Conservation (phyloP, 495 filamentous ascomycete genomes). For the Xanthoparmelia taractica region DNA sequence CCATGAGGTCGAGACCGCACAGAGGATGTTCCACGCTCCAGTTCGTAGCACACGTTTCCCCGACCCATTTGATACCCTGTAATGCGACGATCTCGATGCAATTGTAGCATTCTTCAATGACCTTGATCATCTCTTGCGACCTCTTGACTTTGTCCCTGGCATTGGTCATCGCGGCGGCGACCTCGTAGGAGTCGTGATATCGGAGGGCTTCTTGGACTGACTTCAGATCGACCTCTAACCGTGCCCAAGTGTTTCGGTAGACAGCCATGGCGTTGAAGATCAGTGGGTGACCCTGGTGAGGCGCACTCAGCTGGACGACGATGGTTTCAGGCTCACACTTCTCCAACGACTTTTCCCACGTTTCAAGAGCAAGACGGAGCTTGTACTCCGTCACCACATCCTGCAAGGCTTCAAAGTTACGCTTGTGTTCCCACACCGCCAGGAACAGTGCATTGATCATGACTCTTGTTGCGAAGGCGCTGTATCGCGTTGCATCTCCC, state of each 20-base stretch:
- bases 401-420: conserved; percentile 89
- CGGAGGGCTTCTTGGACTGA: conserved; percentile 91
- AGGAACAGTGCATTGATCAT: conserved; percentile 99
- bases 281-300: conserved; percentile 93
- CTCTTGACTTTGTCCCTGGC: conserved; percentile 89
- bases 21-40: conserved; percentile 99
- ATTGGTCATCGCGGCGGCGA: conserved; percentile 91
- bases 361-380: conserved; percentile 88
- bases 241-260: conserved; percentile 87
- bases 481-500: conserved; percentile 84
- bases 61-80: conserved; percentile 96
- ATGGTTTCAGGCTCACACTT: conserved; percentile 90
- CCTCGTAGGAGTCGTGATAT: conserved; percentile 94
- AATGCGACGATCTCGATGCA: conserved; percentile 94
- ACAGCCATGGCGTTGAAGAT: conserved; percentile 99
- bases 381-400: conserved; percentile 98
- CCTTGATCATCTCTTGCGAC: conserved; percentile 95
- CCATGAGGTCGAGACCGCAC: conserved; percentile 94
- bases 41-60: conserved; percentile 90
- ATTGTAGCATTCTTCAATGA: conserved; percentile 95
- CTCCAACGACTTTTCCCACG: conserved; percentile 93
- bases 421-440: conserved; percentile 98
- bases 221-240: conserved; percentile 91
- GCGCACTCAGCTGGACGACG: conserved; percentile 82
- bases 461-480: conserved; percentile 92